Base-by-base conservation (phyloP, 139 green algal genomes). In the Chlamydomonas applanata region DNA sequence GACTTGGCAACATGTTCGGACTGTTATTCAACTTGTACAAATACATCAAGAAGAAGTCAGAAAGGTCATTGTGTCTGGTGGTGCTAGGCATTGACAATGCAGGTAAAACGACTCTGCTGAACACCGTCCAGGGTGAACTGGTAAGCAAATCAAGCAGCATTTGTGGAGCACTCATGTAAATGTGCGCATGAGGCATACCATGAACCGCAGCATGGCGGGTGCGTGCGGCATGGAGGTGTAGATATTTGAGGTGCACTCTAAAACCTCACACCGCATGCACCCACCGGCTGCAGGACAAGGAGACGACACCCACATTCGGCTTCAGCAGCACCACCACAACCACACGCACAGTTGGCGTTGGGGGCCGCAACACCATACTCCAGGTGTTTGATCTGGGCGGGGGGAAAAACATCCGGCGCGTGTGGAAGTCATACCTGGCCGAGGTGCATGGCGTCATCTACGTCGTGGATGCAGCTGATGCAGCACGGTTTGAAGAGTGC, bases 321-420 rank as follows among this genome's bases (percentile, higher is more conserved):
- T 90, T 90, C 67, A 85, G 74, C 49, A 81, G 45, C 67, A 62
- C 67, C 27, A 35, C 19, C 67, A 73, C 46, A 25, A 73, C 7
- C 14, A 40, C 46, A 16, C 45, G 30, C 14, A 29, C 27, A 35
- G 22, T 73, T 14, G 67, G 67, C 14, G 27, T 73, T 11, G 20
- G 29, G 2, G 45, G 45, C 3, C 46, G 46, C 24, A 52, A 63
- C 35, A 25, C 60, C 2, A 63, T 20, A 11, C 27, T 73, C 4
- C 67, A 73, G 29, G 45, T 89, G 2, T 91, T 84, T 69, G 86
- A 91, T 64, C 66, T 91, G 1, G 86, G 86, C 2, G 86, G 86
- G 9, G 72, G 82, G 1, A 82, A 85, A 36, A 75, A 35, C 40
- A 87, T 91, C 22, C 74, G 86, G 2, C 64, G 76, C n/a, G 85